Evolutionary conservation across 257 asterid genomes (phyloP).

Genomic region (Anisodus tanguticus): DNA sequence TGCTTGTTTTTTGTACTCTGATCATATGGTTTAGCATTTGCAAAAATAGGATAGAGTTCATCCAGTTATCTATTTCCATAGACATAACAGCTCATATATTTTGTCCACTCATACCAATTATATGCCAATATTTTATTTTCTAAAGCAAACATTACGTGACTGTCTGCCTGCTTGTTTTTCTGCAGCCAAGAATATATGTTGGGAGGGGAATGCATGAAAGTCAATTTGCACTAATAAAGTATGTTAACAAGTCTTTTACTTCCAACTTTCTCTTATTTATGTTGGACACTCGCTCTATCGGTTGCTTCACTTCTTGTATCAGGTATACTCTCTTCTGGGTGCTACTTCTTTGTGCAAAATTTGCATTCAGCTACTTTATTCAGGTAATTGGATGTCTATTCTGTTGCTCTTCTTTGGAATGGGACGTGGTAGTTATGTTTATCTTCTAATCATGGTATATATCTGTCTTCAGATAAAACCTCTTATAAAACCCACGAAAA

Average conservation of each 20-base stretch:
- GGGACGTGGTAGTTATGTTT: not conserved
- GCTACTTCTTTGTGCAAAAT: slow-evolving; percentile 75
- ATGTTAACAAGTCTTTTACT: slow-evolving; percentile 40
- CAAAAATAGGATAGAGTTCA: slow-evolving; percentile 14
- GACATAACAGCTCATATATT: not conserved
- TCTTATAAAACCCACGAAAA: slow-evolving; percentile 80
- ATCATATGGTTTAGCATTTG: slow-evolving; percentile 30
- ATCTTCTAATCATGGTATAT: slow-evolving; percentile 36
- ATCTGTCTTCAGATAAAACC: slow-evolving; percentile 77
- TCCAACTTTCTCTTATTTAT: slow-evolving; percentile 24
- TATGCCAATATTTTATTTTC: slow-evolving; percentile 24
- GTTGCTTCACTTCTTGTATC: slow-evolving; percentile 39
- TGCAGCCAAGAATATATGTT: slow-evolving; percentile 92
- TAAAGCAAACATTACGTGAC: slow-evolving; percentile 21
- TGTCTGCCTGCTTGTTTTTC: slow-evolving; percentile 34
- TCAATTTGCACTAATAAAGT: slow-evolving; percentile 88
- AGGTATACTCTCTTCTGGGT: slow-evolving; percentile 95
- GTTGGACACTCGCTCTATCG: slow-evolving; percentile 34
- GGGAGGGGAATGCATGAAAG: slow-evolving; percentile 99
- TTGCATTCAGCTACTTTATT: slow-evolving; percentile 76
- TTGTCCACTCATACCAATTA: slow-evolving; percentile 4
- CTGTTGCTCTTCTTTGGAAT: slow-evolving; percentile 19
- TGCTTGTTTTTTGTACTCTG: slow-evolving; percentile 31
- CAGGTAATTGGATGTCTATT: slow-evolving; percentile 60
- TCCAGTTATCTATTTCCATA: slow-evolving; percentile 19